phyloP scores from a whole-genome alignment of 1,284 basidiomycete genomes.

The Coriolopsis trogii region DNA sequence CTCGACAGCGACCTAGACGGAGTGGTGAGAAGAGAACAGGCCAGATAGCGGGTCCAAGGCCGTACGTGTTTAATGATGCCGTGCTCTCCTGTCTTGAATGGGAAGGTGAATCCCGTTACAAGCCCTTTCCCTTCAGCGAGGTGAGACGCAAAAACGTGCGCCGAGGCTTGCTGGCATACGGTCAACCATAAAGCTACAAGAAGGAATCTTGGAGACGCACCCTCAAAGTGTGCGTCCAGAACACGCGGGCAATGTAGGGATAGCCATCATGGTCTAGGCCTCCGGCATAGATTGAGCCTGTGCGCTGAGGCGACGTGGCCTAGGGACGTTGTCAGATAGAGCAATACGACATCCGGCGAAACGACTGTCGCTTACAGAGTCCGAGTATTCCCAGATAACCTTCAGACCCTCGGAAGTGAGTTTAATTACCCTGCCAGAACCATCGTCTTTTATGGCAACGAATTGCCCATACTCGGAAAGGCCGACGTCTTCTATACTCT shows the following conservation, averaged over 20 bases:
- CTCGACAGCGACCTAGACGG: constrained; percentile 57
- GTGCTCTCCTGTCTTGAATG: constrained; percentile 71
- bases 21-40: constrained; percentile 12
- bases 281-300: constrained; percentile 62
- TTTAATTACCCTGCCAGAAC: constrained; percentile 56
- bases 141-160: constrained; percentile 63
- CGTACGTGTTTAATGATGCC: constrained; percentile 76
- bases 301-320: constrained; percentile 42
- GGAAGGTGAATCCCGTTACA: constrained; percentile 66
- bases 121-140: constrained; percentile 58
- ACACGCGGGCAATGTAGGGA: constrained; percentile 71
- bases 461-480: constrained; percentile 50
- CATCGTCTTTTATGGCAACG: constrained; percentile 56
- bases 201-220: constrained; percentile 42
- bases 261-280: constrained; percentile 58
- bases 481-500: constrained; percentile 57
- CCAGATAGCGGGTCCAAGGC: constrained; percentile 6
- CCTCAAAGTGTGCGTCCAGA: constrained; percentile 65
- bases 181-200: neutral
- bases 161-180: constrained; percentile 47
- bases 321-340: constrained; percentile 22
- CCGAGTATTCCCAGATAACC: constrained; percentile 59
- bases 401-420: constrained; percentile 49
- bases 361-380: constrained; percentile 46
- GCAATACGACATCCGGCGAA: constrained; percentile 6